These are phyloP conservation scores for Aegilops bicornis DNA, from an alignment of 176 grass and related monocot genomes.

Conservation along the genomic window DNA sequence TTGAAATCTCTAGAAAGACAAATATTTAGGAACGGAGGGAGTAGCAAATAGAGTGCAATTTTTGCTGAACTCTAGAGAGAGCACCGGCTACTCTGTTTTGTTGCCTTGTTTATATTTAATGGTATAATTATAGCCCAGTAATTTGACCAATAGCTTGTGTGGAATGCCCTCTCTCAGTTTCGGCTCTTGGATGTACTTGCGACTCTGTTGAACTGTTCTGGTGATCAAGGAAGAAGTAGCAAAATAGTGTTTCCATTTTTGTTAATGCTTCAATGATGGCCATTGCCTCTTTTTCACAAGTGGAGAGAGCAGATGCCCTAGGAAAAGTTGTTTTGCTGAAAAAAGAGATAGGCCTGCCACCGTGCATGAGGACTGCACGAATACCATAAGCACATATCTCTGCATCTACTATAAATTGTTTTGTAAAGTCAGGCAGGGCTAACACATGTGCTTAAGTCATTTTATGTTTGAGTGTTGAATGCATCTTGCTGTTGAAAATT, in stretches of 20 bases:
- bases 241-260: not conserved
- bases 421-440: no score
- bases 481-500: no score
- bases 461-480: no score
- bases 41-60: not conserved
- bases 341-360: not conserved
- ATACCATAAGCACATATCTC: no score
- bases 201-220: not conserved
- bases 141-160: not conserved
- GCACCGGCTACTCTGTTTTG: not conserved
- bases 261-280: not conserved
- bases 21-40: no score
- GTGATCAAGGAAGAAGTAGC: not conserved
- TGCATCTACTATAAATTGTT: no score
- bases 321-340: not conserved
- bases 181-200: not conserved
- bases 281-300: not conserved
- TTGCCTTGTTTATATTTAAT: not conserved
- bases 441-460: no score
- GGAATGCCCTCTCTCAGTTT: not conserved
- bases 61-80: not conserved
- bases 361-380: not conserved
- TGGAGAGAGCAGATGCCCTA: not conserved
- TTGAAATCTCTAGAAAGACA: no score
- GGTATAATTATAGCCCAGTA: not conserved